Percentiles rank a stretch among this genome's conserved stretches.
These are phyloP conservation scores for Flaveria brownii DNA, from an alignment of 129 eudicot species.

Conservation along the genomic window DNA sequence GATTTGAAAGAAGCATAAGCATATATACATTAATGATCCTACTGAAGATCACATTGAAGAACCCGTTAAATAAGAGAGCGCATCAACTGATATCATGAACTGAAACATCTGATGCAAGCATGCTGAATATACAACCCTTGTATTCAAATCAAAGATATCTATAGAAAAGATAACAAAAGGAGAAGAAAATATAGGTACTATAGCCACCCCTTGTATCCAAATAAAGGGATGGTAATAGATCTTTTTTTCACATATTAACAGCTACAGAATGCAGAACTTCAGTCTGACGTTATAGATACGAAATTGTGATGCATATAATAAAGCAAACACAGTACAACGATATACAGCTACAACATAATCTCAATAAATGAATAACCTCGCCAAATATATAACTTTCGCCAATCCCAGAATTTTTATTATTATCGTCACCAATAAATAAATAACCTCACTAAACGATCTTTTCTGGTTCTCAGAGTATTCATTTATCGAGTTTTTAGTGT, in stretches of 20 bases:
- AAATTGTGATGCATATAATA: conserved; percentile 5
- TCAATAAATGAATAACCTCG: background rate
- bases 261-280: background rate
- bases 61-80: conserved; percentile 2
- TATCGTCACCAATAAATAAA: background rate
- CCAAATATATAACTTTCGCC: background rate
- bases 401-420: background rate
- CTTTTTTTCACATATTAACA: background rate
- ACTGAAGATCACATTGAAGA: conserved; percentile 12
- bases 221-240: background rate
- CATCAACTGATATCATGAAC: background rate
- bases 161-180: background rate
- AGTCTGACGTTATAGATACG: background rate
- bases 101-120: no score
- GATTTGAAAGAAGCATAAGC: conserved; percentile 20
- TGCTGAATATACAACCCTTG: no score
- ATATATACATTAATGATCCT: conserved; percentile 10
- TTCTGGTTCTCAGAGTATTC: background rate
- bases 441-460: background rate
- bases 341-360: background rate
- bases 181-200: background rate
- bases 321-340: background rate
- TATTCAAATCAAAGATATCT: conserved; percentile 8
- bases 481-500: background rate
- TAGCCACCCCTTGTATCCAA: background rate